Evolutionary conservation across 371 early-diverging fungal species (phyloP).

Genomic region (Lichtheimia hyalospora): DNA sequence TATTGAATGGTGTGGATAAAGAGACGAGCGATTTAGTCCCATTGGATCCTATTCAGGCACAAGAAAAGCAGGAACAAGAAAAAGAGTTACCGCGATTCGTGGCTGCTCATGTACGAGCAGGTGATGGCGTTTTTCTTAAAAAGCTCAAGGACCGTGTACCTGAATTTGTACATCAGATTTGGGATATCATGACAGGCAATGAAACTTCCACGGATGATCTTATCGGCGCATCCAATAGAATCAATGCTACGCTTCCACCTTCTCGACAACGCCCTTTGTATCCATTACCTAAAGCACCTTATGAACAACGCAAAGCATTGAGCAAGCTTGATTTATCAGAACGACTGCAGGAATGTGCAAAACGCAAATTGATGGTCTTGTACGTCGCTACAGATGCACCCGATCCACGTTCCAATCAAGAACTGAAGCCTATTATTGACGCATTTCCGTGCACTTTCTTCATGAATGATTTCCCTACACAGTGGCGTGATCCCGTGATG

Average conservation of each 20-base stretch:
- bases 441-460: conserved; percentile 25
- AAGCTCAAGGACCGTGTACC: conserved; percentile 25
- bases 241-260: conserved; percentile 2
- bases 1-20: conserved; percentile 17
- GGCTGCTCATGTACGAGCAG: conserved; percentile 38
- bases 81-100: conserved; percentile 24
- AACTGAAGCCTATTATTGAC: conserved; percentile 21
- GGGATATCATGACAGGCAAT: conserved; percentile 32
- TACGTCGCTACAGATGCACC: conserved; percentile 30
- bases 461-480: conserved; percentile 20
- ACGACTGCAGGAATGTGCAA: conserved; percentile 16
- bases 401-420: conserved; percentile 14
- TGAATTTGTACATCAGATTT: conserved; percentile 29
- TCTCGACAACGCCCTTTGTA: background rate
- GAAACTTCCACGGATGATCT: conserved; percentile 23
- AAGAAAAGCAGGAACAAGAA: conserved; percentile 13
- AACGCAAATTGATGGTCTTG: conserved; percentile 22
- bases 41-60: conserved; percentile 21
- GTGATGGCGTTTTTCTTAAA: conserved; percentile 30
- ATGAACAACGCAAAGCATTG: conserved; percentile 11
- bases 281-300: conserved; percentile 25
- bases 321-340: background rate
- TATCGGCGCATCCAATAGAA: conserved; percentile 21
- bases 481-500: conserved; percentile 16
- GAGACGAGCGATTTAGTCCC: conserved; percentile 15